phyloP scores from a whole-genome alignment of 805 yeast species.

The Candida koratica region DNA sequence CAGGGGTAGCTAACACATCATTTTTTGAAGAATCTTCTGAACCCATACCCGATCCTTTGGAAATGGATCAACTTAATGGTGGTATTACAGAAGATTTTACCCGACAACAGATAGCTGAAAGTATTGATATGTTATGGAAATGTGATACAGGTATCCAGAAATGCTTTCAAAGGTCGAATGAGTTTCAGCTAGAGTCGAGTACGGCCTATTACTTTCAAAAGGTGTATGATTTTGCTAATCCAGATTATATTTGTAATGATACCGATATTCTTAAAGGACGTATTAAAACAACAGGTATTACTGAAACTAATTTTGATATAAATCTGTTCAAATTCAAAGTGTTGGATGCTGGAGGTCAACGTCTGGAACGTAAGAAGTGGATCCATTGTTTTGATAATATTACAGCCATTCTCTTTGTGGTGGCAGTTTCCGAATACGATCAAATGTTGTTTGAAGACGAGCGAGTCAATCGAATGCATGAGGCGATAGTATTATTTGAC shows the following conservation, averaged over 20 bases:
- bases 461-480: slow-evolving; percentile 84
- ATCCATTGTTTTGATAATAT: slow-evolving; percentile 90
- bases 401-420: slow-evolving; percentile 81
- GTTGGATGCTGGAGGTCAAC: slow-evolving; percentile 94
- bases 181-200: slow-evolving; percentile 81
- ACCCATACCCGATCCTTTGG: background rate
- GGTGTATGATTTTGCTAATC: slow-evolving; percentile 59
- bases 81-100: slow-evolving; percentile 15
- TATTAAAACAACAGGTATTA: slow-evolving; percentile 92
- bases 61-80: slow-evolving; percentile 3
- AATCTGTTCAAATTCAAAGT: slow-evolving; percentile 64
- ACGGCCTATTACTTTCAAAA: slow-evolving; percentile 78
- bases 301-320: slow-evolving; percentile 76
- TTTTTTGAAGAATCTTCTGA: slow-evolving; percentile 19
- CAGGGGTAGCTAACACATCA: slow-evolving; percentile 38
- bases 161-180: slow-evolving; percentile 59
- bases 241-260: slow-evolving; percentile 66
- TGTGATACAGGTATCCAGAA: slow-evolving; percentile 62
- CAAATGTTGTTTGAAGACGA: slow-evolving; percentile 89
- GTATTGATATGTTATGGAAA: slow-evolving; percentile 68
- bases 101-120: slow-evolving; percentile 61
- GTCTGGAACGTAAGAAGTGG: slow-evolving; percentile 91
- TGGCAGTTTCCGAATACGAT: slow-evolving; percentile 89
- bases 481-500: slow-evolving; percentile 79
- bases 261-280: slow-evolving; percentile 86